A percentile compares a stretch with the other conserved stretches of the same genome.
These are phyloP conservation scores for Trametes sp. DNA, from an alignment of 1,284 basidiomycete genomes.

Conservation along the genomic window DNA sequence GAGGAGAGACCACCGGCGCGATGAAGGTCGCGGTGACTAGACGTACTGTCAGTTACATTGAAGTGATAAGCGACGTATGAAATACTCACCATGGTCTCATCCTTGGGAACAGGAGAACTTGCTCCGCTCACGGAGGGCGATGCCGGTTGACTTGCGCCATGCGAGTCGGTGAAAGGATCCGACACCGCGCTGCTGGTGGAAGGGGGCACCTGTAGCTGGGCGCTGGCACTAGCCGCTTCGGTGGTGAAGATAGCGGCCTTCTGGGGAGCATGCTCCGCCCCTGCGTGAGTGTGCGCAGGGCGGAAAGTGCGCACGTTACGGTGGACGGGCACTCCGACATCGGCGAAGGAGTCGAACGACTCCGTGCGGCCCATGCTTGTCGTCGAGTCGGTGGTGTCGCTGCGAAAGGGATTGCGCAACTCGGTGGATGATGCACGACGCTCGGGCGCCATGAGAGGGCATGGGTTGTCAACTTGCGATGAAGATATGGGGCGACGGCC, in stretches of 20 bases:
- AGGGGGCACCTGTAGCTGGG: neutral
- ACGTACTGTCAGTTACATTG: neutral
- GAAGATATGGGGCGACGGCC: neutral
- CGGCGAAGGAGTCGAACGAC: slow-evolving; percentile 16
- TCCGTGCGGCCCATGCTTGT: slow-evolving; percentile 12
- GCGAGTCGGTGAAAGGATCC: slow-evolving; percentile 16
- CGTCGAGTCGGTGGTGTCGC: slow-evolving; percentile 17
- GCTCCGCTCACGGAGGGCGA: neutral
- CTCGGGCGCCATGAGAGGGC: slow-evolving; percentile 15
- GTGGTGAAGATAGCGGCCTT: slow-evolving; percentile 24
- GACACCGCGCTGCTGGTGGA: neutral
- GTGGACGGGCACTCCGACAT: slow-evolving; percentile 11
- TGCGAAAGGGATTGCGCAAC: slow-evolving; percentile 27
- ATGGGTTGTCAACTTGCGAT: neutral
- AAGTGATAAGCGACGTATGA: too few relatives aligned
- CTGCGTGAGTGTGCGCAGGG: neutral
- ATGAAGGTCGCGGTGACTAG: neutral
- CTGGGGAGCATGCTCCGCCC: slow-evolving; percentile 4
- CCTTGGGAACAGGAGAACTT: neutral
- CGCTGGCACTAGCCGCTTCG: neutral
- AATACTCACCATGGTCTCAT: slow-evolving; percentile 3
- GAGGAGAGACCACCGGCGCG: slow-evolving; percentile 16
- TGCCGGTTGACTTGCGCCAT: neutral
- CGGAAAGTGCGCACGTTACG: slow-evolving; percentile 16
- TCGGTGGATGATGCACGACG: slow-evolving; percentile 8